Percentiles rank a stretch among this genome's conserved stretches.
These are phyloP conservation scores for Buddleja alternifolia DNA, from an alignment of 257 asterid species.

Conservation along the genomic window DNA sequence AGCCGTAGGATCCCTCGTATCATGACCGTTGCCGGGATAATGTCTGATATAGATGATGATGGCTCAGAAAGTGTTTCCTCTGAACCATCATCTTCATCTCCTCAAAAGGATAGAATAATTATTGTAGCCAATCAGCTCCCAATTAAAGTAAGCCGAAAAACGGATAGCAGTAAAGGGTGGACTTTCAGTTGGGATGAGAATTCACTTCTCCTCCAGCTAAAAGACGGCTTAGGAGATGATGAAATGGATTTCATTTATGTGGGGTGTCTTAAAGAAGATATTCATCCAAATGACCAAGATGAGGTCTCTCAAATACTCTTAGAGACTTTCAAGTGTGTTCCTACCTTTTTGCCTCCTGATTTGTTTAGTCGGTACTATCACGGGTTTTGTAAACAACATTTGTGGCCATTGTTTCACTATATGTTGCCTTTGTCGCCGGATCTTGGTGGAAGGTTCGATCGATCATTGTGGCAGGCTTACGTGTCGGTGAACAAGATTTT, in stretches of 20 bases:
- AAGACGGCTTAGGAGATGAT: conserved; percentile 73
- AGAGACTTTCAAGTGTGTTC: conserved; percentile 78
- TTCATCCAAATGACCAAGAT: conserved; percentile 82
- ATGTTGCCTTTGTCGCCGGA: conserved; percentile 88
- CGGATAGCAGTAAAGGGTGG: conserved; percentile 60
- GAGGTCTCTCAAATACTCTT: conserved; percentile 84
- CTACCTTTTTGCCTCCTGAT: conserved; percentile 81
- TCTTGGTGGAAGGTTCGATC: conserved; percentile 81
- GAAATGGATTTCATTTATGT: conserved; percentile 77
- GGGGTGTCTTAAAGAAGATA: conserved; percentile 85
- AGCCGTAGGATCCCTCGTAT: conserved; percentile 74
- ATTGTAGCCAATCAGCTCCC: conserved; percentile 92
- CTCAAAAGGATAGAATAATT: conserved; percentile 73
- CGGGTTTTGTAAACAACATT: conserved; percentile 84
- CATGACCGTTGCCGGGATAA: conserved; percentile 83
- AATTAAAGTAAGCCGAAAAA: conserved; percentile 63
- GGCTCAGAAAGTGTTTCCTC: conserved; percentile 59
- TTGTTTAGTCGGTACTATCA: conserved; percentile 68
- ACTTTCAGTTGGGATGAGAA: conserved; percentile 83
- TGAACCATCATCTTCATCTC: conserved; percentile 70
- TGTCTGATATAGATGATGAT: conserved; percentile 82
- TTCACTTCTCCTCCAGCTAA: conserved; percentile 74
- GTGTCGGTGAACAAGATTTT: conserved; percentile 89
- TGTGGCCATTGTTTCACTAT: conserved; percentile 90
- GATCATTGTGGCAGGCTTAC: conserved; percentile 83